Conservation (phyloP, 202 grass and related monocot genomes). For the Dendrocalamus latiflorus region DNA sequence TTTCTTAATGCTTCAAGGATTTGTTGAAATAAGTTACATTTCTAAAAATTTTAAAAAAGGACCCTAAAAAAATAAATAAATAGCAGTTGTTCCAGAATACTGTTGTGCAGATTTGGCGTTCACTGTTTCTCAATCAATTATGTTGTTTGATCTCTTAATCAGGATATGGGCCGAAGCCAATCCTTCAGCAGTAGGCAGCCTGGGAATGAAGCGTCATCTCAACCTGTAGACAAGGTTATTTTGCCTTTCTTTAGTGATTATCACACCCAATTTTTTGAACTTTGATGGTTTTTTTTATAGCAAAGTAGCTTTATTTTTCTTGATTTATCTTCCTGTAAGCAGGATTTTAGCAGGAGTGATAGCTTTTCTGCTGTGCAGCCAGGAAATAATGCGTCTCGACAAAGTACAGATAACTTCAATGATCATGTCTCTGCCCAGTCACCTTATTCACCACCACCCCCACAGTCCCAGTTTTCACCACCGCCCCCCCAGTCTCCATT, state of each 20-base stretch:
- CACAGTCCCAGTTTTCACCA: conserved; percentile 29
- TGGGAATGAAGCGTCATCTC: conserved; percentile 34
- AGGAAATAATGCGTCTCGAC: conserved; percentile 19
- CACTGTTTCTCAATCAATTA: neutral
- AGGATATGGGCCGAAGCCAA: conserved; percentile 60
- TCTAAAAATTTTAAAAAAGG: neutral
- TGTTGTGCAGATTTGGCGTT: neutral
- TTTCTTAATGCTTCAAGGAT: neutral
- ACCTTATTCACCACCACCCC: conserved; percentile 40
- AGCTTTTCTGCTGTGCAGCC: conserved; percentile 52
- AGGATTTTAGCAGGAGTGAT: conserved; percentile 53
- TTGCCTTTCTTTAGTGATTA: neutral
- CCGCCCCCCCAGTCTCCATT: conserved; percentile 21
- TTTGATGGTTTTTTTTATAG: neutral
- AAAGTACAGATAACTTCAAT: conserved; percentile 40
- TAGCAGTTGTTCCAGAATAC: neutral
- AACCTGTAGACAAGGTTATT: conserved; percentile 61
- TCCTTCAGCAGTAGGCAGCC: conserved; percentile 46
- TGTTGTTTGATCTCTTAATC: conserved; percentile 6
- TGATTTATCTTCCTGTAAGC: conserved; percentile 25
- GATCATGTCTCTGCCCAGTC: conserved; percentile 29
- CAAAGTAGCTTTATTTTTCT: neutral
- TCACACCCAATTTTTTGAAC: neutral
- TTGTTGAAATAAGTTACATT: neutral
- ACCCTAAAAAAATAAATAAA: neutral